Evolutionary conservation across 768 basidiomycete species (phyloP).

Genomic region (Lactarius sanguifluus): DNA sequence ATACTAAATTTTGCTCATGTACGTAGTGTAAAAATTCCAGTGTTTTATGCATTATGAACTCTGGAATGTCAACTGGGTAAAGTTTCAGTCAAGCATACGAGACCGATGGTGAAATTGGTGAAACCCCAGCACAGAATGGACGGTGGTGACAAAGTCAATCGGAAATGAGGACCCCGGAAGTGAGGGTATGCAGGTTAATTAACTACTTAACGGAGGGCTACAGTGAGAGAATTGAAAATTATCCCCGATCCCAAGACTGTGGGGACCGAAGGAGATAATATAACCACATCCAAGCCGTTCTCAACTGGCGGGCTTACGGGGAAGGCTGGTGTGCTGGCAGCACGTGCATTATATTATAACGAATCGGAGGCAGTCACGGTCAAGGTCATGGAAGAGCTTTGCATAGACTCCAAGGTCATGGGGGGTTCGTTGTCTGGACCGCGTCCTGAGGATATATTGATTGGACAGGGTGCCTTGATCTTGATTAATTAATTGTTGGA

Average conservation of each 20-base stretch:
- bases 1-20: too few relatives aligned
- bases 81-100: background rate
- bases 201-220: background rate
- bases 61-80: background rate
- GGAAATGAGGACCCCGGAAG: background rate
- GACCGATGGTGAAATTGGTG: background rate
- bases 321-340: background rate
- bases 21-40: too few relatives aligned
- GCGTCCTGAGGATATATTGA: too few relatives aligned
- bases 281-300: too few relatives aligned
- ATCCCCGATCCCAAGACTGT: too few relatives aligned
- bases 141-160: too few relatives aligned
- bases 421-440: too few relatives aligned
- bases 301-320: too few relatives aligned
- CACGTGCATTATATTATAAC: background rate
- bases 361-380: too few relatives aligned
- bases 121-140: background rate
- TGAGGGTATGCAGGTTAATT: background rate
- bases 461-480: background rate
- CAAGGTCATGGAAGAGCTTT: background rate
- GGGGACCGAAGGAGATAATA: background rate
- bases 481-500: too few relatives aligned
- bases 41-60: background rate
- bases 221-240: too few relatives aligned
- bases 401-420: background rate